These are phyloP conservation scores for Nakazawaea pomicola DNA, from an alignment of 805 yeast species.

Conservation along the genomic window DNA sequence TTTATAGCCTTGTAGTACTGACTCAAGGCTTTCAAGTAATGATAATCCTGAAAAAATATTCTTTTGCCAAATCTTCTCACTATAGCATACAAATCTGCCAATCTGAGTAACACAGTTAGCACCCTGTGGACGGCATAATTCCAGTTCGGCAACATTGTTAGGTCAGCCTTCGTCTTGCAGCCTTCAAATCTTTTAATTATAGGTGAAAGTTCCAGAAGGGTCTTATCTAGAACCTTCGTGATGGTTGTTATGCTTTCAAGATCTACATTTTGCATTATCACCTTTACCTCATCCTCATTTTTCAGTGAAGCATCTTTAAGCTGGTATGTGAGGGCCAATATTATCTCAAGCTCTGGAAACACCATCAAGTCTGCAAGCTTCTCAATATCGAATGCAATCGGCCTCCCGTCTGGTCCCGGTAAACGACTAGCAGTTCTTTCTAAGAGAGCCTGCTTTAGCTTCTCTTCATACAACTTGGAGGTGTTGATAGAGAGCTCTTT, in stretches of 20 bases:
- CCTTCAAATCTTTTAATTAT: conserved; percentile 19
- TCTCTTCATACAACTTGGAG: conserved; percentile 22
- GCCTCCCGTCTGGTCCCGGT: conserved; percentile 13
- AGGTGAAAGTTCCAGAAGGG: conserved; percentile 24
- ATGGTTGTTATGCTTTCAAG: conserved; percentile 19
- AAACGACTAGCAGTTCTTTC: conserved; percentile 17
- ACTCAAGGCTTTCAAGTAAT: conserved; percentile 36
- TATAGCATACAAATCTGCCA: conserved; percentile 46
- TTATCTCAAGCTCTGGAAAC: conserved; percentile 15
- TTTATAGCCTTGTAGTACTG: conserved; percentile 22
- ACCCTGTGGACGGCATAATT: conserved; percentile 34
- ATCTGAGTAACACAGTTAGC: conserved; percentile 34
- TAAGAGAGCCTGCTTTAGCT: conserved; percentile 20
- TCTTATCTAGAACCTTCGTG: conserved; percentile 22
- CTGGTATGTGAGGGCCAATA: background rate
- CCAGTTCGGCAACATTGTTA: conserved; percentile 21
- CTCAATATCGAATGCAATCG: conserved; percentile 13
- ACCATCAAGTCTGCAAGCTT: conserved; percentile 18
- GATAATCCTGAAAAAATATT: conserved; percentile 38
- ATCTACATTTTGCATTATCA: conserved; percentile 15
- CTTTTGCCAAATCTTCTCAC: conserved; percentile 44
- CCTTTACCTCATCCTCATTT: conserved; percentile 19
- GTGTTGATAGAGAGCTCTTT: conserved; percentile 24
- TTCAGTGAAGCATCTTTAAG: background rate
- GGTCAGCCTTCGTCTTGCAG: conserved; percentile 18